Base-by-base conservation (phyloP, 768 basidiomycete species). In the Auriscalpium vulgare region DNA sequence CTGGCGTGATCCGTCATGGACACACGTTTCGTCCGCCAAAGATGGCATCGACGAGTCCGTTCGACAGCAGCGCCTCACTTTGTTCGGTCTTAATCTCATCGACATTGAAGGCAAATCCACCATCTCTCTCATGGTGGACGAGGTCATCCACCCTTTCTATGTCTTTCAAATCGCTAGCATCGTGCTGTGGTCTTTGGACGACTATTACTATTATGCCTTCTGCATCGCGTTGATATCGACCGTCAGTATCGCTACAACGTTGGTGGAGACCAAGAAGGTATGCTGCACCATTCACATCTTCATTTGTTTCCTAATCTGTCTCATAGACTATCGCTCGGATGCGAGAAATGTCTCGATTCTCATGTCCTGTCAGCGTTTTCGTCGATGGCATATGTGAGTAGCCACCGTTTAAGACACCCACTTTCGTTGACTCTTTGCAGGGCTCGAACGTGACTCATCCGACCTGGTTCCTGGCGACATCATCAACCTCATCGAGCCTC, bases 111-210 rank as follows among this genome's bases (percentile, higher is more conserved):
- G 83, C 3, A 97, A 97, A 70, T 85, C 90, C 0, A 82, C 86
- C 10, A 56, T 84, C 4, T 76, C 82, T 14, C 78, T 99, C 3
- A 75, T 98, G 8, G 72, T 97, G 17, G 94, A 97, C 61, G 97
- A 98, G 79, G 83, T 97, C 47, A 87, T 98, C 40, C 95, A 98
- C 67, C 97, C 97, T 0, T 98, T 98, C 71, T 98, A 97, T 67
- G 87, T 99, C 54, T 99, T 99, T 67, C 97, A 99, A 78, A 85
- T 97, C 61, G 92, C 92, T 50, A 97, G 93, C 61, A 88, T 98
- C 62, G 74, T 90, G 40, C 73, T 99, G 7, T 99, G 97, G 97
- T 88, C 89, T 1, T 64, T 98, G 52, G 97, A 99, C 61, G 81
- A 97, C 67, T 99, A 98, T 66, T 93, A 87, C 62, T 97, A 97